phyloP scores from a whole-genome alignment of 768 basidiomycete species.

The Tulasnella sp. region DNA sequence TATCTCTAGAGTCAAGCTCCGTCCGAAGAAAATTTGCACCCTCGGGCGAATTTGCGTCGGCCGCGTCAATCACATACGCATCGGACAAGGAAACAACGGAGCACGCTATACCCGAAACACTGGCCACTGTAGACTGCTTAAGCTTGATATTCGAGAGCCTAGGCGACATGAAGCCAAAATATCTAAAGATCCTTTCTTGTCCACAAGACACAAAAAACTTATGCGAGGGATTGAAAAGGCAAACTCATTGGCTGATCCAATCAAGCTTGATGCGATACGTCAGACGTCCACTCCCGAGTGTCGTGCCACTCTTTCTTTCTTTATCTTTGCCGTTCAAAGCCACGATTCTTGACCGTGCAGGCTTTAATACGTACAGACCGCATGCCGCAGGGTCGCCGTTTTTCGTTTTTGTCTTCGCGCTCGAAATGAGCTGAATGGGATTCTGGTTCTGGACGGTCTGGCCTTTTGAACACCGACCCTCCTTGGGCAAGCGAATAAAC shows the following conservation, averaged over 20 bases:
- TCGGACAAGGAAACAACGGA: background rate
- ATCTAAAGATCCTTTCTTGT: background rate
- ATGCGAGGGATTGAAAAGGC: background rate
- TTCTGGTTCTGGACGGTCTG: background rate
- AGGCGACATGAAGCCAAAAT: background rate
- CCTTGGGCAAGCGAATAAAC: background rate
- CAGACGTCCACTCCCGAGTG: background rate
- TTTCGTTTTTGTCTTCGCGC: background rate
- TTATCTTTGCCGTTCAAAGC: conserved; percentile 1
- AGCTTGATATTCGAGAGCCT: background rate
- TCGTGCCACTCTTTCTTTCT: background rate
- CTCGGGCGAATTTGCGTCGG: background rate
- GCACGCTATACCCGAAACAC: background rate
- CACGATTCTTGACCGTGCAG: background rate
- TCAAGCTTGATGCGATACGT: background rate
- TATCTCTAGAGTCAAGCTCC: background rate
- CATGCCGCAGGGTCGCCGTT: background rate
- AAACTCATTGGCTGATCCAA: background rate
- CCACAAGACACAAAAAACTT: background rate
- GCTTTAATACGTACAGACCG: background rate
- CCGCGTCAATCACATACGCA: background rate
- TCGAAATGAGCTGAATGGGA: background rate
- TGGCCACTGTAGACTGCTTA: conserved; percentile 3
- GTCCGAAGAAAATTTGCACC: background rate
- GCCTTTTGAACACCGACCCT: background rate